Base-by-base conservation (phyloP, 345 rosid species). In the Camelina hispida region DNA sequence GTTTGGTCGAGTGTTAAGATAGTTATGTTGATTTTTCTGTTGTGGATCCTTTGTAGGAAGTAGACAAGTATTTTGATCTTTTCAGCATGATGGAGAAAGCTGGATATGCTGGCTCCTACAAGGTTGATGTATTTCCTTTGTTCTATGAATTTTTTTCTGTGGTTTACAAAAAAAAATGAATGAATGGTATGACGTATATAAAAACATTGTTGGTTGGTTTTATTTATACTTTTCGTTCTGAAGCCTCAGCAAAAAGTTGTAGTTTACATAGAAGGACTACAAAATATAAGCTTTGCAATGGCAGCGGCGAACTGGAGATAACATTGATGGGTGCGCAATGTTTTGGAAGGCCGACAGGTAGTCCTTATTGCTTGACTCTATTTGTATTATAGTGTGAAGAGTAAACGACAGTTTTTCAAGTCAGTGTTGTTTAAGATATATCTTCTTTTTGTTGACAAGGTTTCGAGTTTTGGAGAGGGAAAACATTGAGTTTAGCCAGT, bases 281-380 rank as follows among this genome's bases (percentile, higher is more conserved):
- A 74, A 61, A 61, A 68, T 55, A 47, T 58, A 68, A 58, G 63
- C 71, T 75, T 54, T 62, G 57, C 59, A 61, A 69, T 83, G 86
- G 78, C 90, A 92, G 93, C 83, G 89, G 58, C 90, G 97, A 62
- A 89, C 93, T 35, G 97, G 93, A 75, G 87, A 80, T 81, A 57
- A 74, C 79, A 85, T 76, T 64, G 97, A 92, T 74, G 96, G 96
- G 10, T 92, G 97, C 78, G 97, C 96, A 58, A 76, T 77, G 37
- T 90, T 92, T 68, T 92, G 96, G 97, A 90, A 82, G 82, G 81
- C 86, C 15, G 82, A 87, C 37, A 83, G 74, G 97, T 90, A 71
- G 78, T 80, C 15, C 28, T 66, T 42, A n/a, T 47, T 35, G 60
- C 34, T 51, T 48, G n/a, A 30, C 51, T 71, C 25, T 5, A 20